Conservation (phyloP, 306 rosid genomes). For the Quercus suber region DNA sequence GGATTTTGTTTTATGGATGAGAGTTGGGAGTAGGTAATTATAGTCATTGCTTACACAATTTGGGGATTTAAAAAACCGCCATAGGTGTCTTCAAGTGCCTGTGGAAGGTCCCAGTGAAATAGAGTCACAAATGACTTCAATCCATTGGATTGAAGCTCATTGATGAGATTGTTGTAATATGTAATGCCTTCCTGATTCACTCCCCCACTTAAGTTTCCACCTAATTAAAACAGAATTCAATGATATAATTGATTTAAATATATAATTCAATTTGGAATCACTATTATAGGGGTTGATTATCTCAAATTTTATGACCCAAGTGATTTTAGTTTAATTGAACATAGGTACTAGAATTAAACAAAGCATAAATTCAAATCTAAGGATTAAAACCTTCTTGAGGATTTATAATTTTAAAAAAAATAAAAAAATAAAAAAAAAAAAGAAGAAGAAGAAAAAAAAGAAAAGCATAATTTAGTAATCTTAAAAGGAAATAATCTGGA, state of each 20-base stretch:
- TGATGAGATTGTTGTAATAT: conserved; percentile 53
- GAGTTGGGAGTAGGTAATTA: too few relatives aligned
- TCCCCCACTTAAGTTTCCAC: conserved; percentile 44
- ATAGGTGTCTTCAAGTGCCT: conserved; percentile 51
- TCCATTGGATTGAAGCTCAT: conserved; percentile 55
- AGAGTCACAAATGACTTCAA: conserved; percentile 52
- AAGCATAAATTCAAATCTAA: too few relatives aligned
- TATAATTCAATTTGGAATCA: too few relatives aligned
- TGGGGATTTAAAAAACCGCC: conserved; percentile 52
- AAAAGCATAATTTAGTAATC: not conserved
- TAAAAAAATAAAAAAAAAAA: too few relatives aligned
- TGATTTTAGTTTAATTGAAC: too few relatives aligned
- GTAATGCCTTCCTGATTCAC: conserved; percentile 43
- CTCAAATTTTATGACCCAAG: too few relatives aligned
- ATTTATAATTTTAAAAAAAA: too few relatives aligned
- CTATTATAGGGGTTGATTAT: too few relatives aligned
- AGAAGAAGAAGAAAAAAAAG: too few relatives aligned
- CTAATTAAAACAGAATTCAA: conserved; percentile 17
- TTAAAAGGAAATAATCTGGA: conserved; percentile 26
- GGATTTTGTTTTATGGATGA: too few relatives aligned
- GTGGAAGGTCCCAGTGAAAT: conserved; percentile 60
- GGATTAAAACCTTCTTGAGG: too few relatives aligned
- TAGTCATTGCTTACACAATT: conserved; percentile 41
- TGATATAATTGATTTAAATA: not conserved
- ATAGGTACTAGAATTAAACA: too few relatives aligned